Conservation (phyloP, 192 early-diverging fungal genomes). For the Podila minutissima region DNA sequence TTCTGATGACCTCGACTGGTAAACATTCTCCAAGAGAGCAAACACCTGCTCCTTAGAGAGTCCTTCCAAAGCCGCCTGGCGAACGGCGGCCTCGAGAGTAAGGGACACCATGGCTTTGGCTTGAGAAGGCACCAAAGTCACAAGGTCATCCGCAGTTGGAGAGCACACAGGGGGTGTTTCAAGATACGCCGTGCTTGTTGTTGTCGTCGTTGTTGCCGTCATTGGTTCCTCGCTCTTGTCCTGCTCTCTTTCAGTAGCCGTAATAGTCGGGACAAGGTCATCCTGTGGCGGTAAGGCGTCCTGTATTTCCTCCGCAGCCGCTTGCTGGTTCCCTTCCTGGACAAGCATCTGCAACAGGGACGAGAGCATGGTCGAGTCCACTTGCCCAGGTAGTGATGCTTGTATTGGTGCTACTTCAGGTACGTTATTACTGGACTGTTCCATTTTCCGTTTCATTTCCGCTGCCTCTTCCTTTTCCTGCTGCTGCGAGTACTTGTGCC, state of each 20-base stretch:
- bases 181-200: too few species aligned
- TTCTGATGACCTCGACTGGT: neutral
- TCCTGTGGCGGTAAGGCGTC: neutral
- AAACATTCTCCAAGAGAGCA: neutral
- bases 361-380: slow-evolving; percentile 29
- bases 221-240: too few species aligned
- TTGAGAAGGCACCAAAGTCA: neutral
- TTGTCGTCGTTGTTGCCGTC: too few species aligned
- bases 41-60: slow-evolving; percentile 9
- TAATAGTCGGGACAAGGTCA: too few species aligned
- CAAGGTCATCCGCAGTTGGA: neutral
- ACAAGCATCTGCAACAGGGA: slow-evolving; percentile 23
- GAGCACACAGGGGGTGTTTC: too few species aligned
- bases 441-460: slow-evolving; percentile 17
- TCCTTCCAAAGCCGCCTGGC: neutral
- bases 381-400: slow-evolving; percentile 5
- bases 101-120: neutral
- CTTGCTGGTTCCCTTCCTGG: neutral
- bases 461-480: slow-evolving; percentile 19
- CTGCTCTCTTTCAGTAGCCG: too few species aligned
- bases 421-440: neutral
- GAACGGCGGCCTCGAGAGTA: neutral
- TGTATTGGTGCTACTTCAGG: neutral
- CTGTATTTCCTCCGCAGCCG: neutral
- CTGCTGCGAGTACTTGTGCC: slow-evolving; percentile 37